These are phyloP conservation scores for Aechmea fasciata DNA, from an alignment of 176 grass and related monocot genomes.

Conservation along the genomic window DNA sequence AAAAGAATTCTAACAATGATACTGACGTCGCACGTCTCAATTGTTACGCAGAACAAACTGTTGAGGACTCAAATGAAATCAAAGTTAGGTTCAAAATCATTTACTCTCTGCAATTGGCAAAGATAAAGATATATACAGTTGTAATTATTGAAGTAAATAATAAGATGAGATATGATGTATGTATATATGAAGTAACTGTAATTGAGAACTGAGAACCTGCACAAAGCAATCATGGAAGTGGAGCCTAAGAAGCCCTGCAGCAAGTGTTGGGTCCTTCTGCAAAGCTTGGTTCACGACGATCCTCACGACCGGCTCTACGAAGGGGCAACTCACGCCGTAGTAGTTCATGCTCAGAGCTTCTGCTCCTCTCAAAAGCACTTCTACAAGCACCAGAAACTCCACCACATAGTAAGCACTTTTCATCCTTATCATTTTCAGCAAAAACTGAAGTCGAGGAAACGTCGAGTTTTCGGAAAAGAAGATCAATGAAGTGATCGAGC, in stretches of 20 bases:
- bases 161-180: background rate
- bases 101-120: background rate
- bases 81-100: too few species aligned
- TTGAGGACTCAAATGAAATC: too few species aligned
- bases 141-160: background rate
- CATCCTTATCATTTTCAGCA: constrained; percentile 4
- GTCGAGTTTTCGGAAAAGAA: too few species aligned
- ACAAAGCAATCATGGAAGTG: constrained; percentile 99
- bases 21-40: too few species aligned
- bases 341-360: constrained; percentile 53
- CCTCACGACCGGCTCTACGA: constrained; percentile 43
- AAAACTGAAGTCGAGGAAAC: background rate
- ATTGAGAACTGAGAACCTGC: constrained; percentile 36
- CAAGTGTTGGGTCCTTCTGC: constrained; percentile 42
- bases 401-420: constrained; percentile 22
- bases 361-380: constrained; percentile 26
- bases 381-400: constrained; percentile 27
- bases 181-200: too few species aligned
- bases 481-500: too few species aligned
- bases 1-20: too few species aligned
- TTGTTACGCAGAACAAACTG: too few species aligned
- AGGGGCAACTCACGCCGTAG: constrained; percentile 81
- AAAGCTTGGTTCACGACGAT: constrained; percentile 41
- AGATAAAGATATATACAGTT: background rate
- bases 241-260: constrained; percentile 58